These are phyloP conservation scores for Marasmius oreades DNA, from an alignment of 1,284 basidiomycete species.

Conservation along the genomic window DNA sequence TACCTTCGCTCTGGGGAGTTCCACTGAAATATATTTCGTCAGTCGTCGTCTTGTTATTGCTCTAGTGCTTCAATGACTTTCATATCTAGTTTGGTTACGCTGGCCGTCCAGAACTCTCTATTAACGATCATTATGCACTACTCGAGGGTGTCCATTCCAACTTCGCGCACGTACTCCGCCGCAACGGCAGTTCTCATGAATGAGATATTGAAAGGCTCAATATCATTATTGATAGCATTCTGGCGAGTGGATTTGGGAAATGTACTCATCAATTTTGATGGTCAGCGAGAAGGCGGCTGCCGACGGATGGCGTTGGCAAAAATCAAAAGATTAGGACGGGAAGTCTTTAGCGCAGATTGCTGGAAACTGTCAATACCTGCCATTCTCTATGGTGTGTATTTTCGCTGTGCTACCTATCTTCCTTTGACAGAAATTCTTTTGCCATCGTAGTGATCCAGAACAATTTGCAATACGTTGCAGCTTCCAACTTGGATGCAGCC, in stretches of 20 bases:
- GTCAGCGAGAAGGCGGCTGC: conserved; percentile 23
- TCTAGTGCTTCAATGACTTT: conserved; percentile 4
- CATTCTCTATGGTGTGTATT: conserved; percentile 65
- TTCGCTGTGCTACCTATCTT: conserved; percentile 6
- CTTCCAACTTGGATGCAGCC: conserved; percentile 89
- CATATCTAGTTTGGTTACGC: conserved; percentile 70
- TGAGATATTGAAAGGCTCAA: conserved; percentile 87
- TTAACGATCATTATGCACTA: conserved; percentile 94
- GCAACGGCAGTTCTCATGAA: conserved; percentile 91
- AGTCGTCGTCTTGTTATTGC: conserved; percentile 29
- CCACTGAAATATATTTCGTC: conserved; percentile 81
- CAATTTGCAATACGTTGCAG: conserved; percentile 93
- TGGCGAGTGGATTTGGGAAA: conserved; percentile 34
- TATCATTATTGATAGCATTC: conserved; percentile 70
- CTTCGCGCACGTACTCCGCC: conserved; percentile 80
- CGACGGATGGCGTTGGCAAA: conserved; percentile 42
- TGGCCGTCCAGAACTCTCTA: conserved; percentile 91
- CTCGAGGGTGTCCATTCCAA: conserved; percentile 80
- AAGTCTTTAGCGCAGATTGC: conserved; percentile 78
- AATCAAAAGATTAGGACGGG: conserved; percentile 41
- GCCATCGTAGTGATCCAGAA: conserved; percentile 79
- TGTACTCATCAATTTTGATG: conserved; percentile 25
- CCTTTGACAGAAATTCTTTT: conserved; percentile 5
- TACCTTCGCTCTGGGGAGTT: conserved; percentile 63
- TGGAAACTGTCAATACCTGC: conserved; percentile 98